Percentiles rank a stretch among this genome's conserved stretches.
These are phyloP conservation scores for Pseudogymnoascus sp. DNA, from an alignment of 2,329 filamentous ascomycete genomes.

Conservation along the genomic window DNA sequence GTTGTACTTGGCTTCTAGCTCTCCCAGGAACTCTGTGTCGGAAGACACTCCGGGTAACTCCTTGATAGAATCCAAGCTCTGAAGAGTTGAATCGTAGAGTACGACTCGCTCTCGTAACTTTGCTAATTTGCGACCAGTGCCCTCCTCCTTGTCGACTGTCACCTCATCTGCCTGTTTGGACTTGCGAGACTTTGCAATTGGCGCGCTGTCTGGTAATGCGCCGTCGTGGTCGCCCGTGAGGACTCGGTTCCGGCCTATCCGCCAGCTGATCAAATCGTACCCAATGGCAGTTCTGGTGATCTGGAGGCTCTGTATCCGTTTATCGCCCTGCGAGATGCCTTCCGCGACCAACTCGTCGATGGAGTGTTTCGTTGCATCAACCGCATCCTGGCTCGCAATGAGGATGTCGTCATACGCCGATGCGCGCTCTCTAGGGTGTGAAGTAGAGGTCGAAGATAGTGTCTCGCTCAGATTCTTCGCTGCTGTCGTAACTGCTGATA, in stretches of 20 bases:
- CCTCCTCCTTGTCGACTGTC: slow-evolving; percentile 50
- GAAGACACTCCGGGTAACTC: slow-evolving; percentile 86
- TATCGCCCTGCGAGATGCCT: slow-evolving; percentile 74
- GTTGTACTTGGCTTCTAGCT: slow-evolving; percentile 68
- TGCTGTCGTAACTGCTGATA: slow-evolving; percentile 61
- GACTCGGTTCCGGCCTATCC: slow-evolving; percentile 86
- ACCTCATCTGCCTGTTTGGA: slow-evolving; percentile 49
- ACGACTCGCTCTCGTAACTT: slow-evolving; percentile 81
- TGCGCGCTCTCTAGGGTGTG: slow-evolving; percentile 61
- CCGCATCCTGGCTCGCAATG: slow-evolving; percentile 84
- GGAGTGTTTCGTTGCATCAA: slow-evolving; percentile 85
- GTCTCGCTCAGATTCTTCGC: slow-evolving; percentile 44
- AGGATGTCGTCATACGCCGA: slow-evolving; percentile 88
- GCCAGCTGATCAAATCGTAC: slow-evolving; percentile 90
- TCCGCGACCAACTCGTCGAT: slow-evolving; percentile 86
- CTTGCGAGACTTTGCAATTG: slow-evolving; percentile 39
- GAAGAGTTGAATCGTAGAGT: slow-evolving; percentile 83
- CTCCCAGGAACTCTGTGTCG: slow-evolving; percentile 67
- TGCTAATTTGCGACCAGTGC: slow-evolving; percentile 68
- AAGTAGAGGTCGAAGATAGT: slow-evolving; percentile 39
- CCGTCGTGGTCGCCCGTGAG: slow-evolving; percentile 81
- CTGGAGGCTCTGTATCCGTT: slow-evolving; percentile 84
- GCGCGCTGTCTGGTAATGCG: slow-evolving; percentile 48
- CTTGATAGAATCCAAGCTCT: slow-evolving; percentile 84
- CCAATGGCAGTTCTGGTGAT: slow-evolving; percentile 90